phyloP scores from a whole-genome alignment of 345 rosid genomes.

The Excoecaria agallocha region DNA sequence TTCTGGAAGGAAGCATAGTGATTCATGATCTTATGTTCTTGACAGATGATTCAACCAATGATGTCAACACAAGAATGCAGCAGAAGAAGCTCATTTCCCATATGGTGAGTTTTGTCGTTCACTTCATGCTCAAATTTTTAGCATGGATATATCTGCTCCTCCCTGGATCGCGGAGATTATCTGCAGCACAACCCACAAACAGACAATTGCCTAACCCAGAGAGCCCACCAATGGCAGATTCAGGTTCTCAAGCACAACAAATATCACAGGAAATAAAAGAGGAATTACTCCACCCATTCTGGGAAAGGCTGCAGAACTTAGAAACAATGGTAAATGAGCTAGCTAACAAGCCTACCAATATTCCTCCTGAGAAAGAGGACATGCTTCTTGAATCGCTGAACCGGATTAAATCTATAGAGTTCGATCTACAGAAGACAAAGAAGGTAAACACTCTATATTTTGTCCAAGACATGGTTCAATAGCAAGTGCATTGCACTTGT shows the following conservation, averaged over 20 bases:
- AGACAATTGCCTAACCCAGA: conserved; percentile 40
- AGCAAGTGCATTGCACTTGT: neutral
- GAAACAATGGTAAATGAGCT: conserved; percentile 72
- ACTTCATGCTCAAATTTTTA: conserved; percentile 47
- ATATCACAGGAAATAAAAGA: conserved; percentile 41
- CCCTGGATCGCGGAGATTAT: conserved; percentile 41
- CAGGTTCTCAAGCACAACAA: conserved; percentile 33
- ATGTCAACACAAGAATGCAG: conserved; percentile 28
- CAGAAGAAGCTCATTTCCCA: conserved; percentile 33
- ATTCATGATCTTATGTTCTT: conserved; percentile 20
- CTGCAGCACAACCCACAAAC: conserved; percentile 29
- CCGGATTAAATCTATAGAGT: conserved; percentile 78
- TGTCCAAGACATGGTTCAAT: neutral
- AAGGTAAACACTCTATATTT: conserved; percentile 42
- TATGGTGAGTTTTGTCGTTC: conserved; percentile 32
- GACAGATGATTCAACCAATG: conserved; percentile 45
- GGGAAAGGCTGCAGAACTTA: conserved; percentile 75
- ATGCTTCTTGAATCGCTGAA: conserved; percentile 76
- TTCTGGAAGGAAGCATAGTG: neutral
- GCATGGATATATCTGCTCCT: conserved; percentile 47
- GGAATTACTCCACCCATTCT: conserved; percentile 62
- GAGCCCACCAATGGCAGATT: conserved; percentile 32
- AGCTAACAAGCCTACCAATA: conserved; percentile 53
- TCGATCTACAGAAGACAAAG: conserved; percentile 87
- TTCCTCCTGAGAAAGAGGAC: conserved; percentile 88